Evolutionary conservation across 108 stramenopile genomes (phyloP).

Genomic region (Pelagomonas calceolata): DNA sequence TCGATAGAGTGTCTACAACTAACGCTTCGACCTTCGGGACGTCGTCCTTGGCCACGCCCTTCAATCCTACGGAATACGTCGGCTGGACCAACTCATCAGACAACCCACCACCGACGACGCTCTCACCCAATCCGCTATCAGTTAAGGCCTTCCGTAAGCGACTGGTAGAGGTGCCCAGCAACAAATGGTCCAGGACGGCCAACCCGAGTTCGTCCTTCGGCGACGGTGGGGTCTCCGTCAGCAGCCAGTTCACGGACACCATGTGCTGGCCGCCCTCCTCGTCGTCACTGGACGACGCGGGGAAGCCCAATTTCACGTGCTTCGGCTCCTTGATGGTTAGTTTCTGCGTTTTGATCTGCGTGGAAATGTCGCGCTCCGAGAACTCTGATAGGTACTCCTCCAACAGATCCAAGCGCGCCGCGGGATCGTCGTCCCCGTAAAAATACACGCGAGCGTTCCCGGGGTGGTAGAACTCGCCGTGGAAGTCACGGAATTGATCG

Average conservation of each 20-base stretch:
- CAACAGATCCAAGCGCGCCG: conserved; percentile 70
- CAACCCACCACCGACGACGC: conserved; percentile 84
- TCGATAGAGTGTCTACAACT: conserved; percentile 59
- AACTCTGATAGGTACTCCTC: conserved; percentile 80
- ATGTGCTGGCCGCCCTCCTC: conserved; percentile 54
- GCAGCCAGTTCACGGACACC: conserved; percentile 80
- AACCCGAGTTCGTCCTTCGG: conserved; percentile 66
- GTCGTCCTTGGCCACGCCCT: conserved; percentile 69
- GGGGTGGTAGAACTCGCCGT: conserved; percentile 84
- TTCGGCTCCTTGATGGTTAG: conserved; percentile 53
- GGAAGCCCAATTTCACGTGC: conserved; percentile 43
- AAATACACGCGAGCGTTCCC: conserved; percentile 87
- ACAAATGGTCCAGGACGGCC: conserved; percentile 74
- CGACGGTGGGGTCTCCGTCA: conserved; percentile 74
- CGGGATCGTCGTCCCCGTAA: conserved; percentile 89
- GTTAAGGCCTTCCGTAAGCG: conserved; percentile 78
- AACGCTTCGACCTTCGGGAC: conserved; percentile 63
- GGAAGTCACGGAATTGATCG: conserved; percentile 86
- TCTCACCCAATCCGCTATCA: conserved; percentile 74
- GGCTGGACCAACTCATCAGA: conserved; percentile 81
- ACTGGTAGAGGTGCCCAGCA: conserved; percentile 81
- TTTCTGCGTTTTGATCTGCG: conserved; percentile 56
- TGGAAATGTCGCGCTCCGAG: conserved; percentile 43
- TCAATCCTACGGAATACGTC: conserved; percentile 79
- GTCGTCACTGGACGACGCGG: conserved; percentile 50